A percentile compares a stretch with the other conserved stretches of the same genome.
phyloP scores from a whole-genome alignment of 140 eudicot genomes.

The Senecio squalidus region DNA sequence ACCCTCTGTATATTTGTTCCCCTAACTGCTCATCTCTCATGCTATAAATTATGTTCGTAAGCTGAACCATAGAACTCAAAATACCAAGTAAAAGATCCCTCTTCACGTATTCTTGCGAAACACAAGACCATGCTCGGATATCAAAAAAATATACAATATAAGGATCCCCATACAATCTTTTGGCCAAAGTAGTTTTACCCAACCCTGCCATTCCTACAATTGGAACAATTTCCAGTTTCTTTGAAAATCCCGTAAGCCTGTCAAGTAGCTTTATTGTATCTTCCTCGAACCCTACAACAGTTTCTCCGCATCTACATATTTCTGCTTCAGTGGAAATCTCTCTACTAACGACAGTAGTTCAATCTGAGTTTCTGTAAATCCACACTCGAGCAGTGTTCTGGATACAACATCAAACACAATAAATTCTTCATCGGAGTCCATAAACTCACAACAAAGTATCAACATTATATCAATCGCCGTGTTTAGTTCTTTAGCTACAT shows the following conservation, averaged over 20 bases:
- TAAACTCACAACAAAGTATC: constrained; percentile 19
- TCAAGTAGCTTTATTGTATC: constrained; percentile 25
- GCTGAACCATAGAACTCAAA: constrained; percentile 11
- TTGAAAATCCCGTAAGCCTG: constrained; percentile 24
- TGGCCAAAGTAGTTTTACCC: constrained; percentile 48
- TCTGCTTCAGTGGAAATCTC: constrained; percentile 7
- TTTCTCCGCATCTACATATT: constrained; percentile 27
- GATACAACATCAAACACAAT: constrained; percentile 20
- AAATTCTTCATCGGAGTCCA: constrained; percentile 5
- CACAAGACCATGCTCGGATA: constrained; percentile 32
- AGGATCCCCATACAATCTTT: constrained; percentile 29
- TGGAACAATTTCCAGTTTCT: constrained; percentile 30
- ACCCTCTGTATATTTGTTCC: constrained; percentile 14
- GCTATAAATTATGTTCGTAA: background rate
- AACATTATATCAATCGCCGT: constrained; percentile 17
- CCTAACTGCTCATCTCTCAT: constrained; percentile 25
- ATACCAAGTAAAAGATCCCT: constrained; percentile 32
- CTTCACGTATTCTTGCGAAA: constrained; percentile 33
- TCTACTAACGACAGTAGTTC: constrained; percentile 18
- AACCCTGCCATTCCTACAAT: constrained; percentile 47
- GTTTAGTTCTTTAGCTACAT: constrained; percentile 9
- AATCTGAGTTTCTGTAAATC: constrained; percentile 19
- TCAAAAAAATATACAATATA: constrained; percentile 24
- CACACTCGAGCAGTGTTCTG: constrained; percentile 9
- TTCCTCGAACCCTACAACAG: constrained; percentile 39